Base-by-base conservation (phyloP, 1,284 basidiomycete species). In the Sporisorium iseilematis-ciliati region DNA sequence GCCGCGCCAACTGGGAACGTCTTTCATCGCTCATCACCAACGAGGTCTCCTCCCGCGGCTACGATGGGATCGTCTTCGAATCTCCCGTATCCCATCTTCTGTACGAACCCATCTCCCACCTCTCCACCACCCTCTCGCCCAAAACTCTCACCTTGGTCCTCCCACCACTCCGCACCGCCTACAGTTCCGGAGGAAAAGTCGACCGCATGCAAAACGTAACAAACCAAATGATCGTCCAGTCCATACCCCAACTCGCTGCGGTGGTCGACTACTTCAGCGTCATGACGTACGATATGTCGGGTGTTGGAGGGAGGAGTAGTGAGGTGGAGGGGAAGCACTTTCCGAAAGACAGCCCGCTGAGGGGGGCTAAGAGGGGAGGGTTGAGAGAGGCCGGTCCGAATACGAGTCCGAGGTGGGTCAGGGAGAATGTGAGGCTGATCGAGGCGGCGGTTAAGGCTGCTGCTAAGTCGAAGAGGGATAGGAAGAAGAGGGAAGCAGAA, bases 201-300 rank as follows among this genome's bases (percentile, higher is more conserved):
- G 63, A 64, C 26, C 12, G 46, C 1, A 45, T 57, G 46, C 57
- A 67, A 26, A 31, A 63, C 2, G 57, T 55, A 29, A 62, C 62
- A 18, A 77, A 80, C 38, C 48, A 43, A 2, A 73, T 79, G 65
- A 62, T 75, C 25, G 62, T 70, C 0, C 74, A 78, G 25, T 62
- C 64, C 4, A 53, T 79, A 7, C 67, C 67, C 3, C 68, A 70
- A 12, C 43, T 80, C 16, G 62, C 68, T 1, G 25, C 42, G 1
- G 42, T 80, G 20, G 77, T 69, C 12, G 79, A 80, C 43, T 69
- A 14, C 31, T 52, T 78, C 14, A 65, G 52, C 20, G 57, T 79
- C 55, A 80, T 80, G 79, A 79, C 77, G 2, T 79, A 79, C 60
- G 77, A 78, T 43, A 74, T 78, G 71, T 65, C 77, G 6, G 60